Percentiles rank a stretch among this genome's conserved stretches.
These are phyloP conservation scores for Escallonia herrerae DNA, from an alignment of 129 eudicot genomes.

Conservation along the genomic window DNA sequence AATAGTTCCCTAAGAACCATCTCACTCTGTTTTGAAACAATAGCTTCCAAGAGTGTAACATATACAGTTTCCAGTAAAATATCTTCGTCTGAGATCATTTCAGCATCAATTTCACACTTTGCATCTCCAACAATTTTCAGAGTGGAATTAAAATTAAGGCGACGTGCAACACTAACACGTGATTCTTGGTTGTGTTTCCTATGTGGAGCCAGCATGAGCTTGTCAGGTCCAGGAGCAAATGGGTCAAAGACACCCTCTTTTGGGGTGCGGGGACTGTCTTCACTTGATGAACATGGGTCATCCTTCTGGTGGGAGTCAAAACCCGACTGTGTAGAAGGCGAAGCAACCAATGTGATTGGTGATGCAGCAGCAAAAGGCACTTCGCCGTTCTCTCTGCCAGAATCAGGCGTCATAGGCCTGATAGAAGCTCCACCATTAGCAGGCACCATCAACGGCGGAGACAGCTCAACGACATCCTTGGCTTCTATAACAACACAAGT, in stretches of 20 bases:
- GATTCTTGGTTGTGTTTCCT: slow-evolving; percentile 24
- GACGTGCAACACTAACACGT: slow-evolving; percentile 20
- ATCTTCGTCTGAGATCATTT: slow-evolving; percentile 25
- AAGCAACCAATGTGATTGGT: slow-evolving; percentile 22
- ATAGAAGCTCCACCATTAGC: slow-evolving; percentile 10
- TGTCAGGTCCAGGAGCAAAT: slow-evolving; percentile 65
- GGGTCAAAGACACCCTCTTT: slow-evolving; percentile 38
- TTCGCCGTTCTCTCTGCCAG: slow-evolving; percentile 23
- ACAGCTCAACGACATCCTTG: slow-evolving; percentile 3
- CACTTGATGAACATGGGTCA: slow-evolving; percentile 3
- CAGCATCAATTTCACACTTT: slow-evolving; percentile 12
- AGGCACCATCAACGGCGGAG: not conserved
- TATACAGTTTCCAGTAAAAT: slow-evolving; percentile 25
- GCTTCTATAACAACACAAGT: slow-evolving; percentile 12
- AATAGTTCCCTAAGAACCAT: slow-evolving; percentile 14
- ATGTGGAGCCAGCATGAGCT: slow-evolving; percentile 43
- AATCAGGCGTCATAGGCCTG: slow-evolving; percentile 39
- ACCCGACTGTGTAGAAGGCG: slow-evolving; percentile 3
- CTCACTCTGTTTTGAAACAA: slow-evolving; percentile 31
- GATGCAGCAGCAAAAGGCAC: slow-evolving; percentile 10
- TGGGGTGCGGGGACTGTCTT: slow-evolving; percentile 35
- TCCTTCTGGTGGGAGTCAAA: slow-evolving; percentile 2
- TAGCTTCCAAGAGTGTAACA: slow-evolving; percentile 32
- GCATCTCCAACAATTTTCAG: slow-evolving; percentile 9
- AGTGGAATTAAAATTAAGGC: slow-evolving; percentile 27